These are phyloP conservation scores for Neltuma alba DNA, from an alignment of 306 rosid species.

Conservation along the genomic window DNA sequence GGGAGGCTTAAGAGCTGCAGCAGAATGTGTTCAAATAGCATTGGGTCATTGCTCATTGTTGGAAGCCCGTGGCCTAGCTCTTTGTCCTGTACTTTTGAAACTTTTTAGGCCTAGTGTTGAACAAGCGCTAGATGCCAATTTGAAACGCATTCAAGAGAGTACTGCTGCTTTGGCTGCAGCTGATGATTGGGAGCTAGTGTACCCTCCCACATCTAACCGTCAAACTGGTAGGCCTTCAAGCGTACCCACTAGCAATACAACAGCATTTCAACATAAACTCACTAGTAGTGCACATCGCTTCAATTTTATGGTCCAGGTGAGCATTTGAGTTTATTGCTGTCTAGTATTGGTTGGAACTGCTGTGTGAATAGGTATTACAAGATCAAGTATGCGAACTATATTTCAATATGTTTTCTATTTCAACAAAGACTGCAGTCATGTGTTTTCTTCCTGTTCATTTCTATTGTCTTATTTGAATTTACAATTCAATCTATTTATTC, in stretches of 20 bases:
- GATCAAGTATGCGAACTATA: conserved; percentile 14
- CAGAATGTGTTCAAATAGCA: conserved; percentile 99
- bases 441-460: conserved; percentile 21
- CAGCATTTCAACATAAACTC: conserved; percentile 83
- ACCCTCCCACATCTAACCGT: conserved; percentile 62
- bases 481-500: not conserved
- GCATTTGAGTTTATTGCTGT: conserved; percentile 25
- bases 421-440: not conserved
- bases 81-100: conserved; percentile 90
- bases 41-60: conserved; percentile 94
- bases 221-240: conserved; percentile 72
- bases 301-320: conserved; percentile 99
- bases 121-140: conserved; percentile 93
- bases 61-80: conserved; percentile 97
- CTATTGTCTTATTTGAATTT: conserved; percentile 16
- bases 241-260: conserved; percentile 46
- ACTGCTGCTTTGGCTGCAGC: conserved; percentile 98
- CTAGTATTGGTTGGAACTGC: conserved; percentile 18
- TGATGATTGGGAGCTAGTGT: conserved; percentile 91
- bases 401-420: not conserved
- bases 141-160: conserved; percentile 96
- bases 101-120: conserved; percentile 97
- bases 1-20: conserved; percentile 99
- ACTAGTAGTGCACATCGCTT: conserved; percentile 97
- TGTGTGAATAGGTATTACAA: conserved; percentile 2